Percentiles rank a stretch among this genome's conserved stretches.
These are phyloP conservation scores for Arabidopsis hybrid DNA, from an alignment of 441 rosid genomes.

Conservation along the genomic window DNA sequence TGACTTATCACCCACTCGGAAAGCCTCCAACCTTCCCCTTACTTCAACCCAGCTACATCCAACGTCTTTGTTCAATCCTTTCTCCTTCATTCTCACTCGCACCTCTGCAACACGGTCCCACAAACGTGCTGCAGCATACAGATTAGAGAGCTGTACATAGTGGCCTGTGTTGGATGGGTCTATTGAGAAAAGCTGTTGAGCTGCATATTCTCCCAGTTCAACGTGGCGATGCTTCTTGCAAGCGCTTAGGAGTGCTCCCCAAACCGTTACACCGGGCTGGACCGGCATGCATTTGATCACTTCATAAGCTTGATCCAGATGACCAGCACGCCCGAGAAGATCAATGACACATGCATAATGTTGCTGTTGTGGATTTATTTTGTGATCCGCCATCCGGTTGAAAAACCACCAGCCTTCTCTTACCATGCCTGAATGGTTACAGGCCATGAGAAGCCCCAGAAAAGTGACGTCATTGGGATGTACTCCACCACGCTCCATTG, in stretches of 20 bases:
- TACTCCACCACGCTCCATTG: constrained; percentile 61
- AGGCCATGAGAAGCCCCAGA: constrained; percentile 72
- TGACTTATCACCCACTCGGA: constrained; percentile 73
- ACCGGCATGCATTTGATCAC: constrained; percentile 69
- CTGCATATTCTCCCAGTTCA: constrained; percentile 72
- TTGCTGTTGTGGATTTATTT: constrained; percentile 71
- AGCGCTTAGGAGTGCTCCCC: constrained; percentile 84
- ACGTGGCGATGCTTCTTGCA: constrained; percentile 74
- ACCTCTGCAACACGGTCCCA: constrained; percentile 70
- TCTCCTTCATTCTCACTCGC: constrained; percentile 67
- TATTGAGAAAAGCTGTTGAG: constrained; percentile 64
- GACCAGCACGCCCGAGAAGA: constrained; percentile 82
- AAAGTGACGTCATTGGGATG: constrained; percentile 79
- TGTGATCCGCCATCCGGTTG: constrained; percentile 61
- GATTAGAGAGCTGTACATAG: constrained; percentile 83
- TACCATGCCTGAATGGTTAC: constrained; percentile 77
- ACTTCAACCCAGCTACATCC: constrained; percentile 74
- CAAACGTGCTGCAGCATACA: constrained; percentile 72
- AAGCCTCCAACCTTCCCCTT: constrained; percentile 64
- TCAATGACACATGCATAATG: constrained; percentile 80
- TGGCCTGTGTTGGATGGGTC: constrained; percentile 76
- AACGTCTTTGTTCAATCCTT: constrained; percentile 67
- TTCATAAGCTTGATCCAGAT: constrained; percentile 61
- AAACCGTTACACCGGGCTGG: constrained; percentile 69
- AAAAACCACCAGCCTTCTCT: constrained; percentile 80